Evolutionary conservation across 495 filamentous ascomycete species (phyloP), one percentile per base, ranked within the genome.

Genomic region (Penicillium odoratum): DNA sequence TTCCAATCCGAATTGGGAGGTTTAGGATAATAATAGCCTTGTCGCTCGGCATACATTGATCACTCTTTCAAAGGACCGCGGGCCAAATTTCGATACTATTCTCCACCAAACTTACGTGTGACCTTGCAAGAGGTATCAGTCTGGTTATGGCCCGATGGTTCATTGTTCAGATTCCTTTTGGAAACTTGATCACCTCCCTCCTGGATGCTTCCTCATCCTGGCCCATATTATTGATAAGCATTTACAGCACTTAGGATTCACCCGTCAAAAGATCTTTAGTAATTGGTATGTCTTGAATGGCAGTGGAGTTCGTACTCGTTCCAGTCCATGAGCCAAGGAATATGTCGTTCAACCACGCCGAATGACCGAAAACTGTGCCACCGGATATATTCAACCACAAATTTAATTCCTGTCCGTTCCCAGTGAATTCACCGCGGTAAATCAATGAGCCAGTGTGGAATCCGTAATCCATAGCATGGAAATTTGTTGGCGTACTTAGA

Each of bases 401-500:
- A 15, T 57, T 70, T 0, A 59, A 67, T 56, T 91, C 88, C 16
- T 73, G 62, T 0, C 87, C 85, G 2, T 67, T 84, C 5, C 85
- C 83, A 4, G 68, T 74, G 66, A 92, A 93, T 62, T 85, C 79
- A 36, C 87, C 88, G 5, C 88, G 79, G 70, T 83, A 92, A 18
- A 92, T 56, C 0, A 89, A 65, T 9, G 77, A 79, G 18, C 88
- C 88, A 0, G 81, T 78, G 59, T 89, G 78, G 68, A 81, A 92
- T 16, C 88, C 86, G 59, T 93, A 90, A 66, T 91, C 89, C 49
- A 77, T 80, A 0, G 77, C 74, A 60, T 86, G 89, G 0, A 91
- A 78, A 5, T 76, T 83, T 1, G 69, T 79, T 0, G 85, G 83
- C 0, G 88, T 89, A 0, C 69, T 71, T 5, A 85, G 72, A 7